Evolutionary conservation across 805 yeast genomes (phyloP).

Genomic region (Candida qinlingensis): DNA sequence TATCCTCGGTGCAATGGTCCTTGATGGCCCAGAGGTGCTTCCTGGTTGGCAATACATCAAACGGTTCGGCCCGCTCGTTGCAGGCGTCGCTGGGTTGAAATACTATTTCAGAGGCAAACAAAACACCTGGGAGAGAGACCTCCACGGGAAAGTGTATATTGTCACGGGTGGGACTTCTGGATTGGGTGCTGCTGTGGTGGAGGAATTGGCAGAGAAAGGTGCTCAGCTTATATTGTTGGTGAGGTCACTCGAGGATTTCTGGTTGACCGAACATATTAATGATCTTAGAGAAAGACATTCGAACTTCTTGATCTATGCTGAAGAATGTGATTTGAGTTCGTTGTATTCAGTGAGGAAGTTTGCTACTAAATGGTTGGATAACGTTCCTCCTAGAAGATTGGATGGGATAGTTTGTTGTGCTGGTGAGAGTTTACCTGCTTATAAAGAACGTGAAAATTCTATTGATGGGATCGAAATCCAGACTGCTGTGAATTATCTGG

Average conservation of each 20-base stretch:
- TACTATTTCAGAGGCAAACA: slow-evolving; percentile 72
- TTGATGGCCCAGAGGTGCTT: slow-evolving; percentile 68
- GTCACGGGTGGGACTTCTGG: slow-evolving; percentile 96
- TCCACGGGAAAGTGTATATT: slow-evolving; percentile 83
- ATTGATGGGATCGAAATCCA: slow-evolving; percentile 85
- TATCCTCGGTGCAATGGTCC: slow-evolving; percentile 59
- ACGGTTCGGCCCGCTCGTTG: slow-evolving; percentile 50
- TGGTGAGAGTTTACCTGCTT: slow-evolving; percentile 71
- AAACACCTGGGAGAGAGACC: slow-evolving; percentile 88
- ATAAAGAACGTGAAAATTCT: slow-evolving; percentile 57
- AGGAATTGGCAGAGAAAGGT: slow-evolving; percentile 72
- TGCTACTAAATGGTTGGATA: slow-evolving; percentile 93
- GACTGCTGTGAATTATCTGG: slow-evolving; percentile 74
- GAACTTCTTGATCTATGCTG: slow-evolving; percentile 83
- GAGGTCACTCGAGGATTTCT: slow-evolving; percentile 55
- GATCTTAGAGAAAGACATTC: slow-evolving; percentile 66
- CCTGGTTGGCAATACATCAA: slow-evolving; percentile 69
- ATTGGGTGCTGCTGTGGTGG: slow-evolving; percentile 70
- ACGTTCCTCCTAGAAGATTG: slow-evolving; percentile 80
- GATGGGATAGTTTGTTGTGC: slow-evolving; percentile 91
- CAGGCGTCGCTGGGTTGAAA: slow-evolving; percentile 46
- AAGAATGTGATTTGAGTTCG: slow-evolving; percentile 74
- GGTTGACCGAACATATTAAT: slow-evolving; percentile 76
- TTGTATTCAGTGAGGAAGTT: slow-evolving; percentile 76
- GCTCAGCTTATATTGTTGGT: slow-evolving; percentile 81